phyloP scores from a whole-genome alignment of 1,139 yeast genomes.

The Scheffersomyces illinoinensis region DNA sequence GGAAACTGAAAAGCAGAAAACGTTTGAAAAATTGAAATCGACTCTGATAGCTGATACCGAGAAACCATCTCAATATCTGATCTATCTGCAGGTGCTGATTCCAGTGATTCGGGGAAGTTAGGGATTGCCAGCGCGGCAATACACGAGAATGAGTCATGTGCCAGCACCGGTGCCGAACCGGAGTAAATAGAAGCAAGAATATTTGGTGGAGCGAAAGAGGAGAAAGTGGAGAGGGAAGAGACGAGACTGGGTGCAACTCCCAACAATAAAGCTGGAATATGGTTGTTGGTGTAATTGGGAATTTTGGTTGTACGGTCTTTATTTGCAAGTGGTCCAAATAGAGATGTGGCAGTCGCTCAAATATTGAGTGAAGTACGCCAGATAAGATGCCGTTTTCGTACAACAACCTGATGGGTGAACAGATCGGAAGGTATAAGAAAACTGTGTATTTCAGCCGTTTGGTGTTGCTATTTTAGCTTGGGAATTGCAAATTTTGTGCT shows the following conservation, averaged over 20 bases:
- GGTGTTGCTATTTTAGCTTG: background rate
- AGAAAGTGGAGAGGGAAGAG: background rate
- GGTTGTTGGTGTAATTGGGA: background rate
- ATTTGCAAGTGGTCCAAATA: background rate
- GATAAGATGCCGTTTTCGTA: background rate
- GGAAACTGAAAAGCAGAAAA: background rate
- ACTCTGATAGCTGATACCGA: background rate
- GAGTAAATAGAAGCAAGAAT: background rate
- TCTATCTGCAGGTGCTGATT: background rate
- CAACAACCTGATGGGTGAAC: background rate
- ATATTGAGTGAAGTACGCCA: background rate
- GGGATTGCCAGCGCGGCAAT: background rate
- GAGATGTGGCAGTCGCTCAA: background rate
- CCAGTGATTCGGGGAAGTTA: background rate
- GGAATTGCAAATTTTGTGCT: background rate
- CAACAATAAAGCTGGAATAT: too few species aligned
- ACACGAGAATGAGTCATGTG: background rate
- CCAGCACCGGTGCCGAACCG: background rate
- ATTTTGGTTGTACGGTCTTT: background rate
- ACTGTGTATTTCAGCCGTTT: background rate
- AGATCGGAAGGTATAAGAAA: background rate
- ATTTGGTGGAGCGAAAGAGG: background rate
- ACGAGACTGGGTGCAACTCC: background rate
- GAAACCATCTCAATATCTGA: background rate
- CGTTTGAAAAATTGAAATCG: background rate